Evolutionary conservation across 306 rosid species (phyloP).

Genomic region (Phaseolus lunatus): DNA sequence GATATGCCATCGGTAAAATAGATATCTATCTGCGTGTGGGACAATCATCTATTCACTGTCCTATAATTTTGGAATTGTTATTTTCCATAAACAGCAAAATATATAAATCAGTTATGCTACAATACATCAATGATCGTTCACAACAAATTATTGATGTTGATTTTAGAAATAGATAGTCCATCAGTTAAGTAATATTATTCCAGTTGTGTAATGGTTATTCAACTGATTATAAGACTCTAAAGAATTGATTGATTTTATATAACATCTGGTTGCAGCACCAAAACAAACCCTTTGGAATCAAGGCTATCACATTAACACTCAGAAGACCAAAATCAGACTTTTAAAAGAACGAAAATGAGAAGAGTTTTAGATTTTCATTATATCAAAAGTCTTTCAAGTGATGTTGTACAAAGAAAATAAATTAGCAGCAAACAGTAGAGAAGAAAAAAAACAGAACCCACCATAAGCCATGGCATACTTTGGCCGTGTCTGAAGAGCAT

Average conservation of each 20-base stretch:
- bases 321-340: background rate
- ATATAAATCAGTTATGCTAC: background rate
- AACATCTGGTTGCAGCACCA: background rate
- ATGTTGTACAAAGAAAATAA: slow-evolving; percentile 16
- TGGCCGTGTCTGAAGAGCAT: slow-evolving; percentile 90
- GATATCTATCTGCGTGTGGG: background rate
- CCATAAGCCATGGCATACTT: slow-evolving; percentile 96
- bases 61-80: background rate
- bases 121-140: background rate
- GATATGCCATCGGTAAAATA: background rate
- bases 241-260: background rate
- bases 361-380: background rate
- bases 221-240: background rate
- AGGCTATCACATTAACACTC: background rate
- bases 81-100: background rate
- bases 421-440: slow-evolving; percentile 18
- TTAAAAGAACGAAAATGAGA: slow-evolving; percentile 1
- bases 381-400: background rate
- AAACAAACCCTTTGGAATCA: slow-evolving; percentile 22
- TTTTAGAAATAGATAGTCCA: background rate
- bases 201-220: background rate
- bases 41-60: background rate
- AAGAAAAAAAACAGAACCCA: slow-evolving; percentile 48
- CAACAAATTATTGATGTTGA: background rate
- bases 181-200: background rate